These are phyloP conservation scores for Sonneratia caseolaris DNA, from an alignment of 345 rosid species.

Conservation along the genomic window DNA sequence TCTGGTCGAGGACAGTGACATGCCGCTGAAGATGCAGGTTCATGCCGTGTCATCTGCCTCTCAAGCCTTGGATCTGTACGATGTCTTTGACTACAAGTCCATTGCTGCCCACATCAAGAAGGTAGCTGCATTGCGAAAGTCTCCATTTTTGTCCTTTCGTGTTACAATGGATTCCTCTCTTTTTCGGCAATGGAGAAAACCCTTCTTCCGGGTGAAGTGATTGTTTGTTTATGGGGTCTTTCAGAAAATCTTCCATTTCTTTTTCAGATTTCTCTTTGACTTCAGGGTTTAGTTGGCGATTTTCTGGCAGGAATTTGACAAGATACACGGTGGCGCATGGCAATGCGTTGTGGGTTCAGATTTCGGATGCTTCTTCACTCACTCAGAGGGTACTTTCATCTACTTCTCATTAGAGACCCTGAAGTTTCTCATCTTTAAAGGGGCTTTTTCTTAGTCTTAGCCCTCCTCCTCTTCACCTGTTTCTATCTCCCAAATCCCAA, in stretches of 20 bases:
- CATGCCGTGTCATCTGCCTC: conserved; percentile 86
- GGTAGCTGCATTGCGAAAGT: conserved; percentile 14
- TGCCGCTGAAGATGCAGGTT: conserved; percentile 86
- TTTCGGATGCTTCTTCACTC: conserved; percentile 44
- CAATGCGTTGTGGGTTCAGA: conserved; percentile 46
- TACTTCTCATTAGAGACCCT: conserved; percentile 39
- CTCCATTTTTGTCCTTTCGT: neutral
- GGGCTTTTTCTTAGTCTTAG: conserved; percentile 20
- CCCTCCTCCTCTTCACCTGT: no score
- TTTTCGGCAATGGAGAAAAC: neutral
- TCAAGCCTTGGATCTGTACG: conserved; percentile 41
- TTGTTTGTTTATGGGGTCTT: no score
- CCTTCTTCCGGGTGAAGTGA: no score
- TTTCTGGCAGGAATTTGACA: conserved; percentile 30
- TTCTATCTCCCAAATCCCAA: neutral
- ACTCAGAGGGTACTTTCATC: conserved; percentile 33
- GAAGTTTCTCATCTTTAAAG: conserved; percentile 44
- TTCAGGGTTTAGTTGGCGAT: no score
- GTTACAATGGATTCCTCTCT: neutral
- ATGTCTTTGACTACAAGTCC: conserved; percentile 30
- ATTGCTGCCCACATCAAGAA: conserved; percentile 38
- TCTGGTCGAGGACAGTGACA: conserved; percentile 67
- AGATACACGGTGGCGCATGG: conserved; percentile 35
- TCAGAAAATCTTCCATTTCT: no score
- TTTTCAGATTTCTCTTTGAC: no score